Percentiles rank a stretch among this genome's conserved stretches.
Evolutionary conservation across 345 rosid species (phyloP).

Genomic region (Pistacia integerrima): DNA sequence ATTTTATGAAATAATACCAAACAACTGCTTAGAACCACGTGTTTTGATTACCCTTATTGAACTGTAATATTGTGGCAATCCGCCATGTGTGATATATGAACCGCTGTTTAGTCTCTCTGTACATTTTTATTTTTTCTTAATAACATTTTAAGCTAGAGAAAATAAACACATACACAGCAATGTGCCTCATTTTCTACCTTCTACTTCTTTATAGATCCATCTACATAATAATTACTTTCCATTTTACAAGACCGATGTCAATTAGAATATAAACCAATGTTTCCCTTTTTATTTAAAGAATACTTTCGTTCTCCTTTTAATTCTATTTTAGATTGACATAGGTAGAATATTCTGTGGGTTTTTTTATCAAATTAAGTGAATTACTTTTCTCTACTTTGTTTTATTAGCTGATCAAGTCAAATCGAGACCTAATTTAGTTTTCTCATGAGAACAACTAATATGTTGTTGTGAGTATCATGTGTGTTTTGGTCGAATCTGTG

Average conservation of each 20-base stretch:
- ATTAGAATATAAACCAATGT: neutral
- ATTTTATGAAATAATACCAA: too few species aligned
- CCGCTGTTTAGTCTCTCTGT: neutral
- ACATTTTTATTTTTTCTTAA: neutral
- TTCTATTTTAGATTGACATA: neutral
- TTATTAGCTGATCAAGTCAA: neutral
- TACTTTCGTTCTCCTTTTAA: neutral
- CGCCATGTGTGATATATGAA: neutral
- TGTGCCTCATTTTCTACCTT: neutral
- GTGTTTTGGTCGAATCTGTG: constrained; percentile 1
- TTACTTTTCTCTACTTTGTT: neutral
- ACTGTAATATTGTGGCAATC: neutral
- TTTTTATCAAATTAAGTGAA: neutral
- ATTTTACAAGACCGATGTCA: neutral
- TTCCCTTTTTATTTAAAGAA: neutral
- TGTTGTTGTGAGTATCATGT: neutral
- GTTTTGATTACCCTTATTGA: neutral
- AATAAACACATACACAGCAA: neutral
- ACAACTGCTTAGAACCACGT: neutral
- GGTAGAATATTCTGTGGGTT: neutral
- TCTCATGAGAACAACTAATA: neutral
- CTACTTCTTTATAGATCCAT: neutral
- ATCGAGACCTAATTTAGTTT: neutral
- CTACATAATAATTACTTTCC: neutral
- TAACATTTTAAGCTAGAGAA: neutral